A percentile compares a stretch with the other conserved stretches of the same genome.
Evolutionary conservation across 352 stramenopile genomes (phyloP).

Genomic region (Globisporangium nunn): DNA sequence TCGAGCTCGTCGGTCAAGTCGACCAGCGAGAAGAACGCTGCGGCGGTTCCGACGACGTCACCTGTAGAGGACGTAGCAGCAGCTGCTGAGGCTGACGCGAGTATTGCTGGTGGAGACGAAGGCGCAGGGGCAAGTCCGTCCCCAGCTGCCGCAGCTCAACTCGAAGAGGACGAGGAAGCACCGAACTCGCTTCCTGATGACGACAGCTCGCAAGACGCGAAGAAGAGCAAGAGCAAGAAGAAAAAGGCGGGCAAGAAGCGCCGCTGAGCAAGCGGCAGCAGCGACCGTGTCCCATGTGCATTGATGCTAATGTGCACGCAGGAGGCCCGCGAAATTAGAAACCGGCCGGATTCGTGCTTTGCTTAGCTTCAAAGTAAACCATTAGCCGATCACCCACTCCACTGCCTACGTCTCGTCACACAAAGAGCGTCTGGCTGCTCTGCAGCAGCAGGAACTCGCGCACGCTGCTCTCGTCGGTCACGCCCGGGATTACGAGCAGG

Average conservation of each 20-base stretch:
- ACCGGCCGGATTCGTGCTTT: neutral
- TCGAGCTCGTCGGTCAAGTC: slow-evolving; percentile 17
- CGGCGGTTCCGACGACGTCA: slow-evolving; percentile 2
- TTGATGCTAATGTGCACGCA: too few relatives aligned
- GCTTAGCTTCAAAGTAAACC: neutral
- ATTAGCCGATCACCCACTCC: slow-evolving; percentile 1
- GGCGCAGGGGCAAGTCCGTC: neutral
- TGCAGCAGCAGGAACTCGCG: slow-evolving; percentile 62
- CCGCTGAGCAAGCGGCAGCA: slow-evolving; percentile 10
- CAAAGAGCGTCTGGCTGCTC: slow-evolving; percentile 51
- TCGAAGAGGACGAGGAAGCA: slow-evolving; percentile 14
- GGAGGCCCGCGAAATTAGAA: neutral
- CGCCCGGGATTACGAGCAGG: slow-evolving; percentile 53
- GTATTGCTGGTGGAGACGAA: slow-evolving; percentile 12
- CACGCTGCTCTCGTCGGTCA: slow-evolving; percentile 45
- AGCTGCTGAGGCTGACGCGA: slow-evolving; percentile 13
- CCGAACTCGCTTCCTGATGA: slow-evolving; percentile 9
- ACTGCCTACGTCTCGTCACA: slow-evolving; percentile 12
- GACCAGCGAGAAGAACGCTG: slow-evolving; percentile 19
- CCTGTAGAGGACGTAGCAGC: slow-evolving; percentile 7
- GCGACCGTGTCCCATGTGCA: neutral
- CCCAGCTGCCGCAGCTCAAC: neutral
- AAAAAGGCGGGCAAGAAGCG: slow-evolving; percentile 63
- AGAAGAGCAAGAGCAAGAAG: slow-evolving; percentile 50
- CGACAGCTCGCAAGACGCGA: slow-evolving; percentile 16